Base-by-base conservation (phyloP, 1,284 basidiomycete genomes). In the Sporisorium exsertum region DNA sequence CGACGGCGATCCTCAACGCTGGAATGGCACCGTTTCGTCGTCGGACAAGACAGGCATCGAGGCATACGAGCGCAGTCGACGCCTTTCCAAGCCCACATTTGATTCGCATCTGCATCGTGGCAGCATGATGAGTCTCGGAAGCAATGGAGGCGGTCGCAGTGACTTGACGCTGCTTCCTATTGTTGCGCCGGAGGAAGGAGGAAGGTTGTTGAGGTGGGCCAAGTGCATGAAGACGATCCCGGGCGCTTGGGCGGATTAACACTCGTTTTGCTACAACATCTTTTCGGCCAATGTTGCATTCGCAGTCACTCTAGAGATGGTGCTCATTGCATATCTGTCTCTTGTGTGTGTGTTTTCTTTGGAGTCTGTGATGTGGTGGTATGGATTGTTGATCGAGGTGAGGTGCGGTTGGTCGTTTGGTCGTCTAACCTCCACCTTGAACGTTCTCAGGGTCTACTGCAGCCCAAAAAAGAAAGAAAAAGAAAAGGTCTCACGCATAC, bases 181-280 rank as follows among this genome's bases (percentile, higher is more conserved):
- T 73, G 88, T 97, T 5, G 94, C 93, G 84, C 87, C 90, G 8
- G 94, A 92, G 89, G 95, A 97, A 86, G 86, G 88, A 54, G 93
- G 93, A 1, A 88, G 94, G 59, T 86, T 97, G 61, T 86, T 88
- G 43, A 86, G 88, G 64, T 97, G 95, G 95, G 90, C 89, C 8
- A 88, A 91, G 47, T 90, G 90, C 16, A 90, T 94, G 46, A 88
- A 88, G 69, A 90, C 90, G 76, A 92, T 97, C 55, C 91, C 92
- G 52, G 92, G 92, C 5, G 91, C 90, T 74, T 97, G 95, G 94
- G 64, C 68, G 10, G 68, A 78, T 43, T 73, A 45, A n/a, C 35
- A 9, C 10, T 35, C 52, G 9, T 35, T 32, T 49, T 16, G 2
- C 7, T 5, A 3, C 9, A 18, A 10, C 24, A 26, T 47, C 26